Conservation (phyloP, 169 alveolate genomes). For the Sarcocystis neurona region DNA sequence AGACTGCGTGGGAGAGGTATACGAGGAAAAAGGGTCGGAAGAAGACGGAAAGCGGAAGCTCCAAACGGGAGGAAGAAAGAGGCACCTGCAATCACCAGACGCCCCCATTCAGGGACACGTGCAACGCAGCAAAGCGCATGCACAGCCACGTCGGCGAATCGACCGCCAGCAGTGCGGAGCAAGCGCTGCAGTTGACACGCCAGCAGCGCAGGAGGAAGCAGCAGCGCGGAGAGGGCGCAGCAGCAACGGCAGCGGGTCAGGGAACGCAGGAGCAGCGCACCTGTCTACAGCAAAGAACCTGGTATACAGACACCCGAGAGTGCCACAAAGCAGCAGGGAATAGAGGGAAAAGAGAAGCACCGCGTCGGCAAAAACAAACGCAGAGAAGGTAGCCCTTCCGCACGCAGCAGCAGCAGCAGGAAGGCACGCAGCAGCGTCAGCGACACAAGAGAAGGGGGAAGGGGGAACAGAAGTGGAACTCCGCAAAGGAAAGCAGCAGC, state of each 20-base stretch:
- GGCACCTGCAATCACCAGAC: not conserved
- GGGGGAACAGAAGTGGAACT: not conserved
- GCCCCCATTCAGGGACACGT: not conserved
- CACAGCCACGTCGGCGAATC: not conserved
- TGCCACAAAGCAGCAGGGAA: not conserved
- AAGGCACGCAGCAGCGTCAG: conserved; percentile 4
- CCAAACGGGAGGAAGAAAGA: conserved; percentile 14
- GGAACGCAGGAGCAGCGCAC: no score
- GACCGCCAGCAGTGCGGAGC: not conserved
- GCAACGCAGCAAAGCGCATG: not conserved
- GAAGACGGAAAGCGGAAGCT: not conserved
- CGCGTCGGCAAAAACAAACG: conserved; percentile 25
- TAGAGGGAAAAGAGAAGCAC: not conserved
- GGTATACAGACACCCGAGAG: no score
- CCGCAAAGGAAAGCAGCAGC: conserved; percentile 1
- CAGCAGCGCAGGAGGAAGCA: no score
- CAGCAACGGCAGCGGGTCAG: no score
- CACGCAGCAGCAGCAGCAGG: not conserved
- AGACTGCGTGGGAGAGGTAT: no score
- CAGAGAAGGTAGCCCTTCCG: not conserved
- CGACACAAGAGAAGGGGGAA: not conserved
- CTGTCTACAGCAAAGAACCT: no score
- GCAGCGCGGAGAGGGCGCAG: no score
- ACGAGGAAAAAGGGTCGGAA: not conserved
- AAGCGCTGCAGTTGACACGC: no score